phyloP scores from a whole-genome alignment of 1,284 basidiomycete genomes.

The Fomitopsis pinicola region DNA sequence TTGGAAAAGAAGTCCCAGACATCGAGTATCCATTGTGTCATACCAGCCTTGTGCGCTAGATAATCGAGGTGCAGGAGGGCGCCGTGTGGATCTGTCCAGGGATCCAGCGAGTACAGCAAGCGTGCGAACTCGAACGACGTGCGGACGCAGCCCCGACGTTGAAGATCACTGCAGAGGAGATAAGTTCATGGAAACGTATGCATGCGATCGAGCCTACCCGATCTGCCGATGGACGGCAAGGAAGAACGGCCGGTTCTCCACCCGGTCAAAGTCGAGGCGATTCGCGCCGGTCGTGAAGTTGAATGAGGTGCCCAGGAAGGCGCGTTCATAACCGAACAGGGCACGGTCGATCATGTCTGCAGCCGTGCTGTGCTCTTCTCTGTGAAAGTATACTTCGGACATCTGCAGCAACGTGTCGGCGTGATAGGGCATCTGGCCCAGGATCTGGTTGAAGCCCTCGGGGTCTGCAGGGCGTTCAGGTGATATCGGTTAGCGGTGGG shows the following conservation, averaged over 20 bases:
- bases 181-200: constrained; percentile 8
- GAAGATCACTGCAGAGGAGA: constrained; percentile 58
- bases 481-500: neutral
- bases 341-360: constrained; percentile 85
- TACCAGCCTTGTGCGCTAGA: constrained; percentile 76
- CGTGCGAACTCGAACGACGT: constrained; percentile 89
- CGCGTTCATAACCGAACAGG: constrained; percentile 85
- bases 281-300: constrained; percentile 76
- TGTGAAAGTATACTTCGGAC: constrained; percentile 77
- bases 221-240: constrained; percentile 77
- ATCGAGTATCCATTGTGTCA: constrained; percentile 75
- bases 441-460: constrained; percentile 56
- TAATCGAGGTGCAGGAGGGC: constrained; percentile 82
- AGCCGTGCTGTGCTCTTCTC: constrained; percentile 82
- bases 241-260: constrained; percentile 86
- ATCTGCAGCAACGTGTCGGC: constrained; percentile 89
- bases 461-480: constrained; percentile 45
- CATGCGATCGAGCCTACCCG: constrained; percentile 36
- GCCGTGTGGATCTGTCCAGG: constrained; percentile 83
- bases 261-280: constrained; percentile 80
- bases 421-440: constrained; percentile 73
- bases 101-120: constrained; percentile 78
- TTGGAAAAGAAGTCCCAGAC: constrained; percentile 49
- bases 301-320: constrained; percentile 74
- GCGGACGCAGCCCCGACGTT: constrained; percentile 81